phyloP scores from a whole-genome alignment of 2,329 filamentous ascomycete genomes.

The Colletotrichum filicis region DNA sequence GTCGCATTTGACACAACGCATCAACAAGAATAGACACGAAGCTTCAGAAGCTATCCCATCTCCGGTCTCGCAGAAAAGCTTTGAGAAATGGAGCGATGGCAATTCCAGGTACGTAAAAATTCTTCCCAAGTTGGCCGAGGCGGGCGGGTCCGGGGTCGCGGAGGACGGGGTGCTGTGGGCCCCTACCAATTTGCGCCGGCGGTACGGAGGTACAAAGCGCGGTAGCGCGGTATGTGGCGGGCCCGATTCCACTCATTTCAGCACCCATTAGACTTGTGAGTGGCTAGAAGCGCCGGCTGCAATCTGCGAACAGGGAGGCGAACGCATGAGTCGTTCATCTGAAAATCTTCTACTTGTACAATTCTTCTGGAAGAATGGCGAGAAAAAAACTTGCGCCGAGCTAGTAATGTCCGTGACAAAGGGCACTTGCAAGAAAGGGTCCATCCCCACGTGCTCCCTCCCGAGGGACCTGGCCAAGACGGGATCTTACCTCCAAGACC shows the following conservation, averaged over 20 bases:
- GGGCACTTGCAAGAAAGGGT: neutral
- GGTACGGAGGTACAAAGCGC: neutral
- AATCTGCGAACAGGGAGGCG: neutral
- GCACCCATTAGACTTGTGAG: neutral
- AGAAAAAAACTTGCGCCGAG: neutral
- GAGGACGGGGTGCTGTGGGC: neutral
- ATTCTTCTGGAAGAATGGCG: neutral
- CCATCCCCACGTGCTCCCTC: neutral
- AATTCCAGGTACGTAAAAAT: slow-evolving; percentile 29
- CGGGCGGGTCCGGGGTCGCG: slow-evolving; percentile 24
- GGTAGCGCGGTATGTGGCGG: neutral
- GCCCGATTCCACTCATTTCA: neutral
- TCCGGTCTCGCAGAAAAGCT: slow-evolving; percentile 21
- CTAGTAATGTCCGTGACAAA: neutral
- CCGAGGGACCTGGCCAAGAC: neutral
- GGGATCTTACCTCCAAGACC: neutral
- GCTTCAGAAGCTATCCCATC: neutral
- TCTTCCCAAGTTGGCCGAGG: slow-evolving; percentile 3
- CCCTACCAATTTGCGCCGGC: neutral
- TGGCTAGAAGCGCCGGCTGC: neutral
- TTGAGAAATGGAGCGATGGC: neutral
- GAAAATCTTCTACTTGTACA: neutral
- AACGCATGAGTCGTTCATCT: slow-evolving; percentile 23
- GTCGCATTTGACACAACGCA: neutral
- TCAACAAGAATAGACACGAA: neutral